Conservation (phyloP, 768 basidiomycete genomes). For the Scleroderma citrinum region DNA sequence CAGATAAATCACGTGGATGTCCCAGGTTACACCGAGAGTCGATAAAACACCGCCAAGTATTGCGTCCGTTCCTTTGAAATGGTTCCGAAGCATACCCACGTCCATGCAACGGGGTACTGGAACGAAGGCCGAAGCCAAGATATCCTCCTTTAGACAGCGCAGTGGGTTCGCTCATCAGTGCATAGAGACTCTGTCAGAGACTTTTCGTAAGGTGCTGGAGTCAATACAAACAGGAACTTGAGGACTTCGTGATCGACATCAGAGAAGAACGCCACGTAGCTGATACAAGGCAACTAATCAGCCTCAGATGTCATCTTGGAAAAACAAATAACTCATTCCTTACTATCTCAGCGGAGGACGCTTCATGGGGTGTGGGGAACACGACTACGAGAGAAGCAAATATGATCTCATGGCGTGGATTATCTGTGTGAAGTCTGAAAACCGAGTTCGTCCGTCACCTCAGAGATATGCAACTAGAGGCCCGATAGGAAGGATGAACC, state of each 20-base stretch:
- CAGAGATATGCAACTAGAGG: too few species aligned
- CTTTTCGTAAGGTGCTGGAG: not conserved
- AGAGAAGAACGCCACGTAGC: constrained; percentile 37
- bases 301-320: constrained; percentile 14
- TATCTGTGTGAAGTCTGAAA: constrained; percentile 48
- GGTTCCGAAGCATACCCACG: constrained; percentile 10
- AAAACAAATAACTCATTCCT: constrained; percentile 42
- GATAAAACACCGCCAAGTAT: constrained; percentile 14
- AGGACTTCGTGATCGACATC: constrained; percentile 43
- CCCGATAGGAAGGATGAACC: constrained; percentile 27
- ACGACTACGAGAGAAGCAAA: constrained; percentile 49
- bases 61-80: constrained; percentile 29
- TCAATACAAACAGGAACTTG: constrained; percentile 1
- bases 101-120: constrained; percentile 26
- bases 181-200: not conserved
- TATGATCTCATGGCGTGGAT: constrained; percentile 38
- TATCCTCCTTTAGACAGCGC: constrained; percentile 28
- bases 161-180: constrained; percentile 8
- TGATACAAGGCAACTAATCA: constrained; percentile 15
- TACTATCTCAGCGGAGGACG: too few species aligned
- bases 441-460: constrained; percentile 31
- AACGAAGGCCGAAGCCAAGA: constrained; percentile 31
- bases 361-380: constrained; percentile 42
- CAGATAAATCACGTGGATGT: constrained; percentile 18
- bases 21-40: constrained; percentile 11